Conservation (phyloP, 2,329 filamentous ascomycete species). For the Penicillium griseofulvum region DNA sequence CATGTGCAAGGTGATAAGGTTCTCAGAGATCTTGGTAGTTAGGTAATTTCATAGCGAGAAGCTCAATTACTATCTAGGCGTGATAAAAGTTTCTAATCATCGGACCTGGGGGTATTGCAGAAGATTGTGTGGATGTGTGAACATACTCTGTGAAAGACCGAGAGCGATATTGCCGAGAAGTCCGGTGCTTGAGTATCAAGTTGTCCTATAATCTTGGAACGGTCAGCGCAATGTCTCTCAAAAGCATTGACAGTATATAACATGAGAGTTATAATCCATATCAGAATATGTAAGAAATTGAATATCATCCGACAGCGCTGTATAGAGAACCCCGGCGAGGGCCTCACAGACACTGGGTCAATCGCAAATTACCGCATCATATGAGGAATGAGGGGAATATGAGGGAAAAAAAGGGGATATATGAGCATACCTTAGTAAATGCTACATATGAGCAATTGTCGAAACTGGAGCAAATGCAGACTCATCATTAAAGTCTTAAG, state of each 20-base stretch:
- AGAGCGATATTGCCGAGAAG: neutral
- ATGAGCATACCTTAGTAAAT: conserved; percentile 23
- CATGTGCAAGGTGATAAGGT: conserved; percentile 24
- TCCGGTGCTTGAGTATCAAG: neutral
- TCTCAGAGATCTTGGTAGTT: conserved; percentile 70
- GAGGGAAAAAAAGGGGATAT: neutral
- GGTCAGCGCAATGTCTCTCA: conserved; percentile 22
- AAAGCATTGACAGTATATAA: conserved; percentile 4
- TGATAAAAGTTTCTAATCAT: conserved; percentile 62
- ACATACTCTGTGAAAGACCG: conserved; percentile 25
- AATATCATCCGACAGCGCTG: conserved; percentile 78
- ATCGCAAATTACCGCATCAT: conserved; percentile 99
- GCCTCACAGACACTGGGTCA: conserved; percentile 80
- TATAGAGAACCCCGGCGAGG: conserved; percentile 87
- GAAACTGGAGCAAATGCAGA: neutral
- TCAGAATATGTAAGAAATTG: conserved; percentile 99
- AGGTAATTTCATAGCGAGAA: conserved; percentile 56
- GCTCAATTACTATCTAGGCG: conserved; percentile 69
- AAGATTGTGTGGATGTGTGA: neutral
- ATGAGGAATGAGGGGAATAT: conserved; percentile 17
- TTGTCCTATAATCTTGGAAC: conserved; percentile 20
- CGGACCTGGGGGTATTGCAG: conserved; percentile 40
- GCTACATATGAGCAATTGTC: neutral
- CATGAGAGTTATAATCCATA: conserved; percentile 22
- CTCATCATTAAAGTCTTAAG: conserved; percentile 8